These are phyloP conservation scores for Annona squamosa DNA, from an alignment of 164 flowering plant species.

Conservation along the genomic window DNA sequence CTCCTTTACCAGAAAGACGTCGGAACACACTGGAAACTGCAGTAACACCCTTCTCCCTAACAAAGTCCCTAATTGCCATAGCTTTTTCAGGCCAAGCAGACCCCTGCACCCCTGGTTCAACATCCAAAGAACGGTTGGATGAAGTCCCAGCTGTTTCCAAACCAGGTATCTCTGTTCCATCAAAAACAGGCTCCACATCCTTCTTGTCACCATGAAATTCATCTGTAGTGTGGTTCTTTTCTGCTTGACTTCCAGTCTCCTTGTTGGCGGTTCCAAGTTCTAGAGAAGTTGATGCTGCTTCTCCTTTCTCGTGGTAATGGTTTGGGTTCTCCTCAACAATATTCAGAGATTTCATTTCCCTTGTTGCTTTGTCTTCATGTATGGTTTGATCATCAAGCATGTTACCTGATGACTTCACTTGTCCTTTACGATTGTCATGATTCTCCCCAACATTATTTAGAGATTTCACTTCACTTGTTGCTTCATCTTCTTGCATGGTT, in stretches of 20 bases:
- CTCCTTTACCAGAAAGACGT: slow-evolving; percentile 61
- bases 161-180: slow-evolving; percentile 57
- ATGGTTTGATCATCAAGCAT: slow-evolving; percentile 6
- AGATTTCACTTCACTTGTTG: too few relatives aligned
- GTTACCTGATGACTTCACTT: slow-evolving; percentile 2
- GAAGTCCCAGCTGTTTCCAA: slow-evolving; percentile 33
- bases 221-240: slow-evolving; percentile 11
- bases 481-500: too few relatives aligned
- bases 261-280: slow-evolving; percentile 7
- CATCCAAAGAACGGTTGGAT: slow-evolving; percentile 32
- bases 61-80: slow-evolving; percentile 48
- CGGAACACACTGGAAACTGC: slow-evolving; percentile 59
- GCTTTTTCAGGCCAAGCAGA: slow-evolving; percentile 70
- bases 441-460: too few relatives aligned
- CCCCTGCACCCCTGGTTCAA: slow-evolving; percentile 31
- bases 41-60: slow-evolving; percentile 46
- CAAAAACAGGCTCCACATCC: slow-evolving; percentile 56
- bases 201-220: slow-evolving; percentile 32
- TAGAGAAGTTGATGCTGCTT: slow-evolving; percentile 9
- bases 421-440: too few relatives aligned
- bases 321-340: slow-evolving; percentile 14
- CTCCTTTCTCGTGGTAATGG: slow-evolving; percentile 9
- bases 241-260: slow-evolving; percentile 22
- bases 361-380: slow-evolving; percentile 15
- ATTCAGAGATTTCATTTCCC: slow-evolving; percentile 21